These are phyloP conservation scores for Microbotryum saponariae DNA, from an alignment of 1,284 basidiomycete species.

Conservation along the genomic window DNA sequence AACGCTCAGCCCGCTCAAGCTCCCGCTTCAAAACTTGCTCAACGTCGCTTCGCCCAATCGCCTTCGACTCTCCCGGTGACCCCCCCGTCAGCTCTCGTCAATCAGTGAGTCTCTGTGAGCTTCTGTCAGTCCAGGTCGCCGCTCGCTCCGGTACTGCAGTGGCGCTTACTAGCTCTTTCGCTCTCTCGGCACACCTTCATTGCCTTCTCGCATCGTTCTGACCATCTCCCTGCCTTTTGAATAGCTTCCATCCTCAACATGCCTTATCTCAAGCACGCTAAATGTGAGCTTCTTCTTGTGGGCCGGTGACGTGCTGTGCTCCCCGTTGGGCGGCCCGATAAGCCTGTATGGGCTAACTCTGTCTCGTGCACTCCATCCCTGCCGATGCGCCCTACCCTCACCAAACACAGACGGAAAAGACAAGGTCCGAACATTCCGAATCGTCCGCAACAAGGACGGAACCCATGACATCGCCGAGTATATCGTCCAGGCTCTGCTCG, in stretches of 20 bases:
- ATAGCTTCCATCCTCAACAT: not conserved
- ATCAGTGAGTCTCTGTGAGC: too few species aligned
- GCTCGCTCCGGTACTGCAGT: too few species aligned
- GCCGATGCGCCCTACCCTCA: not conserved
- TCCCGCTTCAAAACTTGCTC: too few species aligned
- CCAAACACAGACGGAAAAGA: constrained; percentile 60
- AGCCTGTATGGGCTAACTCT: not conserved
- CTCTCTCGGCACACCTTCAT: too few species aligned
- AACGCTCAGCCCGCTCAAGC: too few species aligned
- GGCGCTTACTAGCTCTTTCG: too few species aligned
- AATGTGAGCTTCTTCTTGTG: constrained; percentile 7
- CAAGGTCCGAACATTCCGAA: constrained; percentile 70
- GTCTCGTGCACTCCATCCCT: not conserved
- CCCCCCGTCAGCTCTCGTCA: too few species aligned
- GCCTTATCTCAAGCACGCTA: constrained; percentile 19
- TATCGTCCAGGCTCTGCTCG: constrained; percentile 64
- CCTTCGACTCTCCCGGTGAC: too few species aligned
- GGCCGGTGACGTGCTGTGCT: not conserved
- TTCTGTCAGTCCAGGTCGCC: too few species aligned
- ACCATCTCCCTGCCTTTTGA: too few species aligned
- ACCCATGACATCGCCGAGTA: constrained; percentile 63
- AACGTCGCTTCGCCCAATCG: too few species aligned
- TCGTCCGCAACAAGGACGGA: constrained; percentile 55
- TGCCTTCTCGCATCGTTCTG: too few species aligned
- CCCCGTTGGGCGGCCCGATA: not conserved